Base-by-base conservation (phyloP, 495 filamentous ascomycete genomes). In the Venustampulla echinocandica region DNA sequence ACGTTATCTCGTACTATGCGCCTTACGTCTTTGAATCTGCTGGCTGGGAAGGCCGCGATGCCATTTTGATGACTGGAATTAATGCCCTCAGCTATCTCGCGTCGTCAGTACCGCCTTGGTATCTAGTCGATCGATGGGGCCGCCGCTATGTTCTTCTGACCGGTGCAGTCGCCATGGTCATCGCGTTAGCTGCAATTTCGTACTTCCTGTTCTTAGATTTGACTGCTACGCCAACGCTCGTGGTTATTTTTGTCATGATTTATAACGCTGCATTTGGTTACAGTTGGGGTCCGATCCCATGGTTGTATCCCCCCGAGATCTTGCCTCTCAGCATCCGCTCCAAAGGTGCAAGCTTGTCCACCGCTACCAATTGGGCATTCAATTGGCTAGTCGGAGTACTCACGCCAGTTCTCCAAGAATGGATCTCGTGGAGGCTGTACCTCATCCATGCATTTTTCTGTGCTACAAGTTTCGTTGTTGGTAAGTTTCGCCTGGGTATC, bases 1-100 rank as follows among this genome's bases (percentile, higher is more conserved):
- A 98, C 67, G 93, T 98, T 53, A 98, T 98, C 44, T 97, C 92
- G 14, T 98, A 98, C 69, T 98, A 98, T 55, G 90, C 93, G 0
- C 93, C 93, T 2, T 75, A 90, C 19, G 92, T 98, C 20, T 98
- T 98, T 58, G 90, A 96, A 64, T 86, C 87, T 20, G 92, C 93
- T 24, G 90, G 92, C 14, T 98, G 92, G 93, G 58, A 71, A 30
- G 92, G 92, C 33, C 87, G 90, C 23, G 73, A 84, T 41, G 93
- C 92, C 15, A 87, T 97, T 52, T 72, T 96, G 44, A 97, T 97
- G 93, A 94, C 93, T 10, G 93, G 93, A 38, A 85, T 98, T 64
- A 98, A 98, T 64, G 89, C 79, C 20, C 79, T 98, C 50, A 85
- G 87, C 1, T 98, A 98, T 62, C 70, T 97, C 14, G 67, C 84